Evolutionary conservation across 2,329 filamentous ascomycete genomes (phyloP).

Genomic region (Phoma sp.): DNA sequence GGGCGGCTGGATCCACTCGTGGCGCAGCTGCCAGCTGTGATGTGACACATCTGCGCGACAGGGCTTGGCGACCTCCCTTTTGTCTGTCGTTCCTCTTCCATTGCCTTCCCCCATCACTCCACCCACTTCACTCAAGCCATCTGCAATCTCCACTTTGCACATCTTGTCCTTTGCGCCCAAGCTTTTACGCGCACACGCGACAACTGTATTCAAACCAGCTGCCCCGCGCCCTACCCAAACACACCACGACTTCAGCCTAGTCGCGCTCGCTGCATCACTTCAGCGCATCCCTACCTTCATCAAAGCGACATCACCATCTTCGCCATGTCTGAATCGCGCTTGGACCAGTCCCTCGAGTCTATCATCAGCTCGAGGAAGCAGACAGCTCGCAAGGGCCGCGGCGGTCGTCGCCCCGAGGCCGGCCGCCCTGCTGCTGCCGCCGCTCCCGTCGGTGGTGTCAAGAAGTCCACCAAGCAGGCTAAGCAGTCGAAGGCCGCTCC

Average conservation of each 20-base stretch:
- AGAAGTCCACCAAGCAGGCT: slow-evolving; percentile 71
- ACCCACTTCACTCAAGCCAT: slow-evolving; percentile 9
- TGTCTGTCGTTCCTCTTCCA: slow-evolving; percentile 17
- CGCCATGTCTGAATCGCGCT: slow-evolving; percentile 66
- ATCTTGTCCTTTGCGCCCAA: slow-evolving; percentile 14
- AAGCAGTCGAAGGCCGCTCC: slow-evolving; percentile 68
- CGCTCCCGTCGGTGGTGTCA: slow-evolving; percentile 82
- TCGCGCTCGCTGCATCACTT: slow-evolving; percentile 22
- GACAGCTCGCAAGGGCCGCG: slow-evolving; percentile 55
- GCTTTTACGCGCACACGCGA: slow-evolving; percentile 22
- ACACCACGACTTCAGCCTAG: slow-evolving; percentile 24
- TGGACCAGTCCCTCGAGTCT: slow-evolving; percentile 96
- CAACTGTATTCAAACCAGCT: slow-evolving; percentile 17
- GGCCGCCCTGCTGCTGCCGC: slow-evolving; percentile 62
- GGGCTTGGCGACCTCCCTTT: slow-evolving; percentile 16
- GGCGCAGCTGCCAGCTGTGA: slow-evolving; percentile 13
- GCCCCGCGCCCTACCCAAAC: slow-evolving; percentile 28
- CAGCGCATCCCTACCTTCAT: slow-evolving; percentile 15
- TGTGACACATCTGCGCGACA: neutral
- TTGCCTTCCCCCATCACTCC: slow-evolving; percentile 16
- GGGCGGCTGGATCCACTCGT: neutral
- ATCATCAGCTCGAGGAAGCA: slow-evolving; percentile 81
- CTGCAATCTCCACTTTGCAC: slow-evolving; percentile 18
- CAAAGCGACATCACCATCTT: slow-evolving; percentile 4
- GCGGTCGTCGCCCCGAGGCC: slow-evolving; percentile 53